Evolutionary conservation across 345 rosid species (phyloP).

Genomic region (Syzygium jambos): DNA sequence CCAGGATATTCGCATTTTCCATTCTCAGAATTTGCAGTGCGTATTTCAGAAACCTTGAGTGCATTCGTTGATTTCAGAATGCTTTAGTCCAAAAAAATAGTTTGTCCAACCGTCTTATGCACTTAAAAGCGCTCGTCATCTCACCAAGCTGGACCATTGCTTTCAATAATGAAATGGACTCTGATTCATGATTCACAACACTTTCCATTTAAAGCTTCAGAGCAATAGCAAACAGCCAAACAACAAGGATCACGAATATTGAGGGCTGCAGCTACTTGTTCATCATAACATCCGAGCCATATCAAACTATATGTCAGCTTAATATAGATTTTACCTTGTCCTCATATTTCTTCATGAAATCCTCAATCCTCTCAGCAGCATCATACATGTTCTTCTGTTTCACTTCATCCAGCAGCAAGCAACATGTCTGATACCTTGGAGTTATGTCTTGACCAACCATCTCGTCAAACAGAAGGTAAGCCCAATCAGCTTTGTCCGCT

Average conservation of each 20-base stretch:
- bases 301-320: background rate
- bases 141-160: background rate
- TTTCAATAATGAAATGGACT: background rate
- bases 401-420: slow-evolving; percentile 55
- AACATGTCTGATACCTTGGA: slow-evolving; percentile 55
- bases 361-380: slow-evolving; percentile 50
- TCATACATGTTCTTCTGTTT: slow-evolving; percentile 39
- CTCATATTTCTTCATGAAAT: slow-evolving; percentile 40
- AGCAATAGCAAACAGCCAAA: background rate
- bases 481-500: slow-evolving; percentile 57
- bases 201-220: background rate
- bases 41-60: background rate
- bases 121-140: background rate
- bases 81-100: background rate
- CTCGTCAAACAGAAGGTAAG: slow-evolving; percentile 60
- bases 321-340: background rate
- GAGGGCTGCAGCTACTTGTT: background rate
- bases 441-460: slow-evolving; percentile 61
- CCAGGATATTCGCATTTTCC: background rate
- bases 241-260: background rate
- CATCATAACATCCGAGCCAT: background rate
- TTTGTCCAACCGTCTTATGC: background rate
- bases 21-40: background rate
- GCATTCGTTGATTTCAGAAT: background rate
- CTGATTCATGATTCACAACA: background rate